Conservation (phyloP, 306 rosid species). For the Canavalia gladiata region DNA sequence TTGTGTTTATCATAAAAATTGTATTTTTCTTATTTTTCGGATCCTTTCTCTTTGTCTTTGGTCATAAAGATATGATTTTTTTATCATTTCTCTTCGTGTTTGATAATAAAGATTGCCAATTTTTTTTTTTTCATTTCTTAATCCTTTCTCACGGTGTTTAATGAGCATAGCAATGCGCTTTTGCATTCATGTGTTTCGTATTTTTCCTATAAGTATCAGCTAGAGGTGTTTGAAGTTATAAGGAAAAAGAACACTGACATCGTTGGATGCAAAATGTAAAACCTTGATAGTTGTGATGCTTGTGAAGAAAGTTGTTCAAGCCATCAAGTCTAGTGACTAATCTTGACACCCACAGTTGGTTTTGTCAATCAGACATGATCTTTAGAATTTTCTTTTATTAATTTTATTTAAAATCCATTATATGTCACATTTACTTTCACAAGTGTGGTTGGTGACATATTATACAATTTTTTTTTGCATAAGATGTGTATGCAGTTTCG, state of each 20-base stretch:
- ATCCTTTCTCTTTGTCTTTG: not conserved
- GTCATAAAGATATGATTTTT: too few relatives aligned
- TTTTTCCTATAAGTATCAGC: conserved; percentile 64
- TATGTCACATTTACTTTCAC: conserved; percentile 14
- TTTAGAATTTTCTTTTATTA: not conserved
- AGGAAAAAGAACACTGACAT: conserved; percentile 77
- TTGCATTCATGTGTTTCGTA: conserved; percentile 14
- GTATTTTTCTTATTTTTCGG: not conserved
- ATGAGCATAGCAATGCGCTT: conserved; percentile 1
- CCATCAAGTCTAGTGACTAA: conserved; percentile 57
- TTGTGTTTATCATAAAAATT: not conserved
- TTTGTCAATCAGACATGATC: conserved; percentile 78
- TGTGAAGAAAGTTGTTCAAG: conserved; percentile 60
- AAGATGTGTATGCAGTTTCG: conserved; percentile 22
- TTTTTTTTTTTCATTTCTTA: not conserved
- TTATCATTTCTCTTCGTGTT: not conserved
- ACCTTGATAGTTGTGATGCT: conserved; percentile 89
- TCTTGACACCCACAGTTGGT: conserved; percentile 93
- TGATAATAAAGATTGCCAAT: not conserved
- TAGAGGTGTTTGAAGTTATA: conserved; percentile 72
- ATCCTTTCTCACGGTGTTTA: not conserved
- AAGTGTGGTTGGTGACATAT: conserved; percentile 2
- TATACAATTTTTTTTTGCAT: not conserved
- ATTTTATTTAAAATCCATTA: not conserved
- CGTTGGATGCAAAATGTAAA: conserved; percentile 84